Percentiles rank a stretch among this genome's conserved stretches.
These are phyloP conservation scores for Oidium heveae DNA, from an alignment of 2,329 filamentous ascomycete species.

Conservation along the genomic window DNA sequence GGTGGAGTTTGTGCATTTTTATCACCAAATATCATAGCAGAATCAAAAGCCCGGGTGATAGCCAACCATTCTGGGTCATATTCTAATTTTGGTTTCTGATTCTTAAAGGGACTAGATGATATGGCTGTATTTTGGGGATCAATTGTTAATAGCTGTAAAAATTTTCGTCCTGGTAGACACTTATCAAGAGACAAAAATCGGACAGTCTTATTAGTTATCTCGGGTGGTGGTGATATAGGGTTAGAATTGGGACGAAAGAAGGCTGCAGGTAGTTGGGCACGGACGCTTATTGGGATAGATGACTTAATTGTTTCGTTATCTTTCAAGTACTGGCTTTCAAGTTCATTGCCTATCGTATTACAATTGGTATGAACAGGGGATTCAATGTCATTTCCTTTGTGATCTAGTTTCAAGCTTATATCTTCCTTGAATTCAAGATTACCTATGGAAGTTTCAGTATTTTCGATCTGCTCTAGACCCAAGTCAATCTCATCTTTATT, in stretches of 20 bases:
- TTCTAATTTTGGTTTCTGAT: slow-evolving; percentile 9
- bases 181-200: slow-evolving; percentile 83
- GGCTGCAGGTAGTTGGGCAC: slow-evolving; percentile 50
- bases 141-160: slow-evolving; percentile 54
- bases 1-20: slow-evolving; percentile 24
- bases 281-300: slow-evolving; percentile 33
- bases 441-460: not conserved
- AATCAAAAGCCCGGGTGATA: slow-evolving; percentile 61
- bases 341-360: not conserved
- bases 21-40: slow-evolving; percentile 37
- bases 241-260: slow-evolving; percentile 26
- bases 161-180: slow-evolving; percentile 54
- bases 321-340: not conserved
- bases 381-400: not conserved
- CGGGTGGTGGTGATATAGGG: slow-evolving; percentile 32
- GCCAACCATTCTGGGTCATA: slow-evolving; percentile 95
- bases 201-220: slow-evolving; percentile 55
- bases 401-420: not conserved
- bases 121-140: slow-evolving; percentile 14
- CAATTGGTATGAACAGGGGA: not conserved
- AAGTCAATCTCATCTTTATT: slow-evolving; percentile 52
- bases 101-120: not conserved
- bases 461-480: slow-evolving; percentile 30
- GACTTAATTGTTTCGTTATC: slow-evolving; percentile 2
- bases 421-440: not conserved